Evolutionary conservation across 2,329 filamentous ascomycete genomes (phyloP).

Genomic region (Thyridium curvatum): DNA sequence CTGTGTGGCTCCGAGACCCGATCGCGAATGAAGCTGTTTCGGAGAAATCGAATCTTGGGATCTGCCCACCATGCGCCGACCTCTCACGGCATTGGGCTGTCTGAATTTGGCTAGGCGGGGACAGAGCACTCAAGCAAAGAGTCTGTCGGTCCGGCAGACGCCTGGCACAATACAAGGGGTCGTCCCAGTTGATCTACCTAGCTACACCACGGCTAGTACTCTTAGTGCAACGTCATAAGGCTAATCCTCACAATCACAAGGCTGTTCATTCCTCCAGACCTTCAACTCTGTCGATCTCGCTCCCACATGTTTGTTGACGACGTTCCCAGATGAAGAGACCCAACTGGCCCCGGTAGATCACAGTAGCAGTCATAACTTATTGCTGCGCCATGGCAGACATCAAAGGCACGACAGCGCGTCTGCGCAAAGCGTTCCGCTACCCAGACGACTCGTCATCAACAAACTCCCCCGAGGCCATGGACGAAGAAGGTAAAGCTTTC

Average conservation of each 20-base stretch:
- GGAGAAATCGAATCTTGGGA: not conserved
- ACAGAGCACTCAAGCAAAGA: not conserved
- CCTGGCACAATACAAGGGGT: too few species aligned
- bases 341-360: conserved; percentile 1
- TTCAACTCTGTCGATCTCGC: too few species aligned
- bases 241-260: not conserved
- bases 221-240: conserved; percentile 2
- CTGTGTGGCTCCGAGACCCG: not conserved
- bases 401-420: conserved; percentile 41
- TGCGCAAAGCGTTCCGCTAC: conserved; percentile 75
- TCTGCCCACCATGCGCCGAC: too few species aligned
- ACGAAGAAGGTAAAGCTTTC: conserved; percentile 59
- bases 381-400: conserved; percentile 8
- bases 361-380: conserved; percentile 7
- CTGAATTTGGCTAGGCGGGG: too few species aligned
- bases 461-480: conserved; percentile 56
- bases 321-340: not conserved
- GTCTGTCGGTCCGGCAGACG: too few species aligned
- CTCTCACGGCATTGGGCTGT: too few species aligned
- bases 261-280: too few species aligned
- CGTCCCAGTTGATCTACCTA: not conserved
- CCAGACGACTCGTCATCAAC: conserved; percentile 53
- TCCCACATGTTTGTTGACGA: too few species aligned
- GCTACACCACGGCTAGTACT: not conserved
- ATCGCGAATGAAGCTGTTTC: too few species aligned